Conservation (phyloP, 2,329 filamentous ascomycete genomes). For the Talaromyces albobiverticillius region DNA sequence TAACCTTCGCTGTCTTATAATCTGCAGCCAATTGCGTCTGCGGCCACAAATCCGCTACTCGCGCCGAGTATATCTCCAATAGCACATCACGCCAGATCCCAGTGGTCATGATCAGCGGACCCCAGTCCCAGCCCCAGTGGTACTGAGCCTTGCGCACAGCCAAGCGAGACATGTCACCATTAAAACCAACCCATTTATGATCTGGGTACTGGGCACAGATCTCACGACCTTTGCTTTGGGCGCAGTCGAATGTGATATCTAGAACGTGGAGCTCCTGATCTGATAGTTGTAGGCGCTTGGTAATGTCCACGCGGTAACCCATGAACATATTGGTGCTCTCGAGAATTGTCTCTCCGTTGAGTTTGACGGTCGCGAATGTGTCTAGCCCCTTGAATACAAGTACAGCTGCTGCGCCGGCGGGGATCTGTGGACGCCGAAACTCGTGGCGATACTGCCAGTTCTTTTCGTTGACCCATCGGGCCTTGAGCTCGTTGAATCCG, state of each 20-base stretch:
- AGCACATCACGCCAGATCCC: conserved; percentile 66
- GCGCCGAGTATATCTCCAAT: conserved; percentile 10
- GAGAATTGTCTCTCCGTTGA: conserved; percentile 67
- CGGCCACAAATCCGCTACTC: conserved; percentile 51
- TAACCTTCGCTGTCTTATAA: conserved; percentile 37
- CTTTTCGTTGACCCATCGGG: conserved; percentile 32
- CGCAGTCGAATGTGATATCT: conserved; percentile 51
- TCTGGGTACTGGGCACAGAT: conserved; percentile 41
- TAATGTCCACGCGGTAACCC: conserved; percentile 67
- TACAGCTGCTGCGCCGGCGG: conserved; percentile 27
- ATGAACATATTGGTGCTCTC: conserved; percentile 78
- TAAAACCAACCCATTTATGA: conserved; percentile 48
- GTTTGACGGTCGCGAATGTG: conserved; percentile 69
- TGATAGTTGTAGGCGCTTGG: conserved; percentile 49
- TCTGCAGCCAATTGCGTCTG: conserved; percentile 40
- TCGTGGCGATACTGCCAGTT: conserved; percentile 21
- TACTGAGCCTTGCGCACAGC: conserved; percentile 65
- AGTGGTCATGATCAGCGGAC: conserved; percentile 60
- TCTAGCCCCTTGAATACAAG: conserved; percentile 76
- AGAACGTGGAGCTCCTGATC: conserved; percentile 41
- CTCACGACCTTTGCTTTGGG: conserved; percentile 42
- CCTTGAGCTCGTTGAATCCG: conserved; percentile 26
- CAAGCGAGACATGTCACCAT: conserved; percentile 45
- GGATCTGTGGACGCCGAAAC: conserved; percentile 2
- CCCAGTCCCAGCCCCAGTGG: conserved; percentile 70